These are phyloP conservation scores for Botrytis galanthina DNA, from an alignment of 2,329 filamentous ascomycete genomes.

Conservation along the genomic window DNA sequence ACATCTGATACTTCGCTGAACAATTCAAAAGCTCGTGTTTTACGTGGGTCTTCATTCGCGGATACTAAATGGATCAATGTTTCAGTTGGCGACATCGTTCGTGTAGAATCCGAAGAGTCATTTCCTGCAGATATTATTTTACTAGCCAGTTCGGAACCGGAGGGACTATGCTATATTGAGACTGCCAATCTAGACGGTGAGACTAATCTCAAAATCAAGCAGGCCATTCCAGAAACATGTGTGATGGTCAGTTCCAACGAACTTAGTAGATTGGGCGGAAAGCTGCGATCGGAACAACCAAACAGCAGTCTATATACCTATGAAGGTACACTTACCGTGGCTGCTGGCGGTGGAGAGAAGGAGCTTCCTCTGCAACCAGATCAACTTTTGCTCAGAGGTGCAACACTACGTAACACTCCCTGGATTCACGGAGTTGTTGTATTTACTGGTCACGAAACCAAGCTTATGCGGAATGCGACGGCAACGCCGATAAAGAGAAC, in stretches of 20 bases:
- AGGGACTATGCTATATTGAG: slow-evolving; percentile 97
- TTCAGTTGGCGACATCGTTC: slow-evolving; percentile 84
- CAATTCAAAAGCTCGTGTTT: slow-evolving; percentile 76
- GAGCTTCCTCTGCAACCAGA: slow-evolving; percentile 87
- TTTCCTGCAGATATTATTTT: slow-evolving; percentile 94
- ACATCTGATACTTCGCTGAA: slow-evolving; percentile 85
- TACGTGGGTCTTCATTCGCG: slow-evolving; percentile 80
- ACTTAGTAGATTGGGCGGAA: slow-evolving; percentile 79
- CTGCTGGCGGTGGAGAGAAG: slow-evolving; percentile 86
- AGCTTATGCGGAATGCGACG: slow-evolving; percentile 97
- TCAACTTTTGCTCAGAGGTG: slow-evolving; percentile 87
- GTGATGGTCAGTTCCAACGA: slow-evolving; percentile 83
- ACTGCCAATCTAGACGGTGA: slow-evolving; percentile 97
- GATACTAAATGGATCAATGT: slow-evolving; percentile 94
- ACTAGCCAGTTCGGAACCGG: slow-evolving; percentile 91
- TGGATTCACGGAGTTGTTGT: slow-evolving; percentile 97
- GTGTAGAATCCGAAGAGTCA: slow-evolving; percentile 90
- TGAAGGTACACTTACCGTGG: slow-evolving; percentile 91
- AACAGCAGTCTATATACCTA: slow-evolving; percentile 99
- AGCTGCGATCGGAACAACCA: slow-evolving; percentile 89
- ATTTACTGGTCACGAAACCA: slow-evolving; percentile 97
- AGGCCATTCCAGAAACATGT: slow-evolving; percentile 89
- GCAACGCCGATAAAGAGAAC: slow-evolving; percentile 97
- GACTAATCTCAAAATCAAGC: slow-evolving; percentile 98
- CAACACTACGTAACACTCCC: slow-evolving; percentile 90